Conservation (phyloP, 1,284 basidiomycete genomes). For the Tilletia walkeri region DNA sequence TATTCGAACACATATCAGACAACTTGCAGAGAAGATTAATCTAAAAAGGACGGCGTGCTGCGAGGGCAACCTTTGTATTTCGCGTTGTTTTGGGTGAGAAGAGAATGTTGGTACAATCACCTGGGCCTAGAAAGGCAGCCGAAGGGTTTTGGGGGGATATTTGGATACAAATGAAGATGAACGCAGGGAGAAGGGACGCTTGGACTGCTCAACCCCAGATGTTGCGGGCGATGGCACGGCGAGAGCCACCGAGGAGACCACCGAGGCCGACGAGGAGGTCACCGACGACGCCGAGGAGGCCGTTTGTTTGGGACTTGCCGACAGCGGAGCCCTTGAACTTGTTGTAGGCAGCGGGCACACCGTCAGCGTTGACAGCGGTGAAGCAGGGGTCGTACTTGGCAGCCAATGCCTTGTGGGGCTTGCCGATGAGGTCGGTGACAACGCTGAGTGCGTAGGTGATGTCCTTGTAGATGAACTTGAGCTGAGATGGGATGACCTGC, state of each 20-base stretch:
- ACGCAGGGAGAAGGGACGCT: no score
- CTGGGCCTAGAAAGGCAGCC: no score
- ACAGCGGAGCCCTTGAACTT: slow-evolving; percentile 35
- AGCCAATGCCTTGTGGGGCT: slow-evolving; percentile 29
- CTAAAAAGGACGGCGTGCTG: no score
- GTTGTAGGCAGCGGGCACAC: slow-evolving; percentile 25
- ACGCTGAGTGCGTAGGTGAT: slow-evolving; percentile 31
- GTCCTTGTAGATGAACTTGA: slow-evolving; percentile 36
- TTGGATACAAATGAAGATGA: no score
- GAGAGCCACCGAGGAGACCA: slow-evolving; percentile 5
- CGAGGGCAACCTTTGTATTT: no score
- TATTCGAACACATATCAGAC: no score
- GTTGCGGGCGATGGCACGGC: slow-evolving; percentile 7
- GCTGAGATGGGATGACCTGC: slow-evolving; percentile 31
- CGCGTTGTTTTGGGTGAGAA: no score
- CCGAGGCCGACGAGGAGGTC: slow-evolving; percentile 19
- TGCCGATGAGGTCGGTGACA: slow-evolving; percentile 25
- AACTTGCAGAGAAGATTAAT: no score
- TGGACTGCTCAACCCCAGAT: not conserved
- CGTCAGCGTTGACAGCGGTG: slow-evolving; percentile 25
- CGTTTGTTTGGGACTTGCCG: slow-evolving; percentile 23
- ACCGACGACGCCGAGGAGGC: slow-evolving; percentile 23
- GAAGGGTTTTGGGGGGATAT: no score
- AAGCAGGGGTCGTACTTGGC: slow-evolving; percentile 33
- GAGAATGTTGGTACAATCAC: no score